Conservation (phyloP, 1,284 basidiomycete species). For the Coniferiporia sulphurascens region DNA sequence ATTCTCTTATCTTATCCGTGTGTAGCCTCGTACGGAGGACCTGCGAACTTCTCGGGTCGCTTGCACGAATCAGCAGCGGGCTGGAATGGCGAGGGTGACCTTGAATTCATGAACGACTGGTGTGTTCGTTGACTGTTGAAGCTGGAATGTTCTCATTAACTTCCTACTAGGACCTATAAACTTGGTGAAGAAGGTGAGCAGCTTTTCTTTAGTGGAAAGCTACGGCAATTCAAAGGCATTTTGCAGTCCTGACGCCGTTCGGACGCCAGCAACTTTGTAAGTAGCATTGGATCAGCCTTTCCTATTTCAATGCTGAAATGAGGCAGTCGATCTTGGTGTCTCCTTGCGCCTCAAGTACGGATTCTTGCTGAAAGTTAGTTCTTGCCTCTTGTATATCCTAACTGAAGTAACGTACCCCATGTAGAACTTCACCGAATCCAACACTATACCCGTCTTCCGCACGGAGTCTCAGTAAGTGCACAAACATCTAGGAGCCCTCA, state of each 20-base stretch:
- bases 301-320: slow-evolving; percentile 5
- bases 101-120: slow-evolving; percentile 77
- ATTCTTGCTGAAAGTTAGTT: slow-evolving; percentile 57
- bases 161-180: slow-evolving; percentile 62
- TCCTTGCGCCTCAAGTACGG: slow-evolving; percentile 78
- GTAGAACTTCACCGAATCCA: slow-evolving; percentile 70
- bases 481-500: slow-evolving; percentile 6
- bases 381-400: background rate
- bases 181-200: slow-evolving; percentile 68
- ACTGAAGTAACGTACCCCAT: background rate
- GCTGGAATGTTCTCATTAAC: background rate
- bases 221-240: slow-evolving; percentile 12
- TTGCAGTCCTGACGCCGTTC: slow-evolving; percentile 70
- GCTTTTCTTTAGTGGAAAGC: slow-evolving; percentile 1
- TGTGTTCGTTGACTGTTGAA: slow-evolving; percentile 27
- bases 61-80: slow-evolving; percentile 48
- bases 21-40: slow-evolving; percentile 60
- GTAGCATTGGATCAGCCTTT: slow-evolving; percentile 23
- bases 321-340: slow-evolving; percentile 62
- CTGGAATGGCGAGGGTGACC: slow-evolving; percentile 59
- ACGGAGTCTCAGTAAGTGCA: slow-evolving; percentile 75
- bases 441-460: slow-evolving; percentile 78
- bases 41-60: slow-evolving; percentile 54
- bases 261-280: slow-evolving; percentile 75
- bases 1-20: slow-evolving; percentile 17